Evolutionary conservation across 495 filamentous ascomycete species (phyloP), one percentile per base, ranked within the genome.

Genomic region (Aspergillus diversus): DNA sequence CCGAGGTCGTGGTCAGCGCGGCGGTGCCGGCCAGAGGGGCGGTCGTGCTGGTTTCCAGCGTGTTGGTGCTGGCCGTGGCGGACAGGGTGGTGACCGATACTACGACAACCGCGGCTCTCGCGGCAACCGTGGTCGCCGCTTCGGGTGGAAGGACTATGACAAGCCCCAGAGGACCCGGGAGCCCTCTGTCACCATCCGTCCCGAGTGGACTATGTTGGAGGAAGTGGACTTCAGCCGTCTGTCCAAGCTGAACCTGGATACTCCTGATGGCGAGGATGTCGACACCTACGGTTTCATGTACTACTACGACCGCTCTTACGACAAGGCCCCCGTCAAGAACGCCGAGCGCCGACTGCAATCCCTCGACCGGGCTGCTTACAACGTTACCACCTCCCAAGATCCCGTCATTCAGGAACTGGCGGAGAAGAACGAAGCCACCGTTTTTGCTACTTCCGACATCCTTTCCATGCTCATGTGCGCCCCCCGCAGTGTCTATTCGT

Each of bases 401-500:
- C 95, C 95, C 48, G 87, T 99, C 65, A 97, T 99, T 71, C 93
- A 98, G 80, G 93, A 97, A 66, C 85, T 98, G 5, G 91, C 95
- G 54, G 95, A 97, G 67, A 96, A 96, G 85, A 89, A 97, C 71
- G 92, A 97, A 75, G 95, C 94, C 15, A 96, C 92, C 64, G 92
- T 99, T 68, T 99, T 99, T 73, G 93, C 96, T 60, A 97, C 94
- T 11, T 92, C 97, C 74, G 96, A 89, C 76, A 93, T 98, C 69
- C 86, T 99, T 55, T 97, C 93, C 59, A 97, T 97, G 94, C 88
- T 99, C 67, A 99, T 99, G 95, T 98, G 96, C 77, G 88, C 95
- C 17, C 90, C 96, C 43, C 88, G 95, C 59, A 95, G 91, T 42
- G 91, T 99, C 51, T 97, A 97, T 83, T 92, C 93, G 12, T 99